Evolutionary conservation across 176 grass and related monocot genomes (phyloP).

Genomic region (Carex kokanica): DNA sequence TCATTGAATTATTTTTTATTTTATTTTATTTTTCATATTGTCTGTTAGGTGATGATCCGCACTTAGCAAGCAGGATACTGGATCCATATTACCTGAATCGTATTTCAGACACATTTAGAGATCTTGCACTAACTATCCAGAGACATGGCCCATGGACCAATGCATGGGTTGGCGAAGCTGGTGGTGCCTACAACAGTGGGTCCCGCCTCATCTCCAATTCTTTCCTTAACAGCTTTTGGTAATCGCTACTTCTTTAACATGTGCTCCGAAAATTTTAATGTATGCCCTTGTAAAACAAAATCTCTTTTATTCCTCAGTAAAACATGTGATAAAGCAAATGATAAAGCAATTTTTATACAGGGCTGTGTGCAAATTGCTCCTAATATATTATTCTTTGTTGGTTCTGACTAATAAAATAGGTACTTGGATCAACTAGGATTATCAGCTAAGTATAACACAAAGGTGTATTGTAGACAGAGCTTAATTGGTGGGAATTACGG

Average conservation of each 20-base stretch:
- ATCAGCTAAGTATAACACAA: conserved; percentile 85
- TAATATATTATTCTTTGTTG: conserved; percentile 8
- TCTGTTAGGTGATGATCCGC: conserved; percentile 77
- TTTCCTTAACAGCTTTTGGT: conserved; percentile 98
- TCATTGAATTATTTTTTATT: too few relatives aligned
- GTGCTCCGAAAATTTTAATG: background rate
- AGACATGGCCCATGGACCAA: conserved; percentile 70
- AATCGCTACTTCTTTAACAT: conserved; percentile 19
- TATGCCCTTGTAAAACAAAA: background rate
- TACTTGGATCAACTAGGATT: conserved; percentile 95
- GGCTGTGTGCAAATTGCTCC: background rate
- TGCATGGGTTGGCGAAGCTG: conserved; percentile 94
- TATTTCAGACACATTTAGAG: conserved; percentile 69
- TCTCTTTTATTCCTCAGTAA: background rate
- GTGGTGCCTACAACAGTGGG: conserved; percentile 94
- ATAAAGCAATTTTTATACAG: background rate
- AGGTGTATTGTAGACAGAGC: conserved; percentile 88
- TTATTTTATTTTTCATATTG: background rate
- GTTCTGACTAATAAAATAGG: conserved; percentile 43
- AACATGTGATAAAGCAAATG: background rate
- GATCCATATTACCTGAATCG: conserved; percentile 65
- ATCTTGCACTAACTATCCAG: conserved; percentile 65
- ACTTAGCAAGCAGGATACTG: conserved; percentile 55
- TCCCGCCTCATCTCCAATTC: conserved; percentile 69
- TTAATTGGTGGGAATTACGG: conserved; percentile 95